Evolutionary conservation across 2,329 filamentous ascomycete species (phyloP), one percentile per base, ranked within the genome.

Genomic region (Hymenoscyphus scutula): DNA sequence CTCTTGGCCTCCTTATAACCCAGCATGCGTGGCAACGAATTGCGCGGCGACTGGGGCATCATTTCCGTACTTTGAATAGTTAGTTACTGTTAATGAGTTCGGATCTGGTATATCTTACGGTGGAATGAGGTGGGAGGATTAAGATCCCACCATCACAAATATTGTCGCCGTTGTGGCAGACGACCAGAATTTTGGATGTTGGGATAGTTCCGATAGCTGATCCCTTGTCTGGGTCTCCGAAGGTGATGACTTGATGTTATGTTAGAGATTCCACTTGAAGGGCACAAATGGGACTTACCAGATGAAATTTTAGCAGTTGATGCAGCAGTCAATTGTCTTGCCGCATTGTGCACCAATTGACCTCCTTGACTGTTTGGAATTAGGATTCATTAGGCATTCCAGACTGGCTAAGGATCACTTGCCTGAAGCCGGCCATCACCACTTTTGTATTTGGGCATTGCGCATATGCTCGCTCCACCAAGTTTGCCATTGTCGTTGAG

Each of bases 331-430:
- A 71, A 58, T 27, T 64, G 23, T 4, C 60, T 64, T 8, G 70
- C 70, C 3, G 70, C 69, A 17, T 71, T 71, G 30, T 70, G 70
- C 15, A 71, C 69, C 1, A 71, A 61, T 59, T 71, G 70, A 17
- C 63, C 65, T 6, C 67, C 67, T 62, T 69, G 67, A 27, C 56
- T 59, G 25, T 70, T 48, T 23, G 19, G 7, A 48, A 19, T 48
- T 48, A 48, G 41, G 3, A 4, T 48, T 11, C 23, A 10, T 25
- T 48, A 13, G 32, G 15, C 41, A 23, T 8, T 48, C 7, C 10
- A 4, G 23, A 2, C 3, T 48, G n/a, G 13, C 6, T 10, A 48
- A 23, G n/a, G 19, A 48, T n/a, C 10, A 48, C 19, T 48, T 48
- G 10, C 41, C 41, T 48, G 41, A 48, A 71, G 7, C 70, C 69